Conservation (phyloP, 2,329 filamentous ascomycete species). For the Alternaria consortialis region DNA sequence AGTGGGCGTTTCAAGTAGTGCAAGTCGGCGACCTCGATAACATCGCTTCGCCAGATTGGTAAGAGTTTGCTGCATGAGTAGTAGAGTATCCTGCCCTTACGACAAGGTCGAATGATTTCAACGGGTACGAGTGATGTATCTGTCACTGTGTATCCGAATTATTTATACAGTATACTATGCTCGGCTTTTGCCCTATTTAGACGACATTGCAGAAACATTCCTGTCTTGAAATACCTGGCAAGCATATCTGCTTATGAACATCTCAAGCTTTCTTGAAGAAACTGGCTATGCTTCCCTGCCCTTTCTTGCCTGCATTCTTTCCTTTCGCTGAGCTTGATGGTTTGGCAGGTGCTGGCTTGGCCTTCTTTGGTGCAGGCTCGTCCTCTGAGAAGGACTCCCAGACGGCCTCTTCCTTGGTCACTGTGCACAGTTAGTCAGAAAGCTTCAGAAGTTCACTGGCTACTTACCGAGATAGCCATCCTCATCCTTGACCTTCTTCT, state of each 20-base stretch:
- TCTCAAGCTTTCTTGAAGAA: constrained; percentile 82
- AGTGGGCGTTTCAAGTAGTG: not conserved
- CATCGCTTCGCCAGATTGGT: constrained; percentile 2
- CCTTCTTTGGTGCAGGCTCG: constrained; percentile 69
- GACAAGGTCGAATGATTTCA: not conserved
- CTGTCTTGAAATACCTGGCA: not conserved
- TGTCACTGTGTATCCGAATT: not conserved
- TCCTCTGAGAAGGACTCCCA: constrained; percentile 97
- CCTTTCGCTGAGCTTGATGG: constrained; percentile 60
- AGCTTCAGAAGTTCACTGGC: not conserved
- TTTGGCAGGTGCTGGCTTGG: constrained; percentile 55
- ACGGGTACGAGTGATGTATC: not conserved
- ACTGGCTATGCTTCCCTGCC: constrained; percentile 87
- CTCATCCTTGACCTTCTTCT: constrained; percentile 85
- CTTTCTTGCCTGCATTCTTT: constrained; percentile 57
- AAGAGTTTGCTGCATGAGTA: not conserved
- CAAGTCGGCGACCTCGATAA: constrained; percentile 17
- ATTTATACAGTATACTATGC: not conserved
- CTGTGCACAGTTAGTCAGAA: constrained; percentile 57
- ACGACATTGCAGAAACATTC: not conserved
- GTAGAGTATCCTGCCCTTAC: not conserved
- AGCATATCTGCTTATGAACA: not conserved
- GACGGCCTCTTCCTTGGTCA: constrained; percentile 81
- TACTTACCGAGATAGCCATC: constrained; percentile 84
- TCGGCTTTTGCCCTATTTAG: not conserved